Percentiles rank a stretch among this genome's conserved stretches.
phyloP scores from a whole-genome alignment of 176 grass and related monocot species.

The Alloteropsis semialata region DNA sequence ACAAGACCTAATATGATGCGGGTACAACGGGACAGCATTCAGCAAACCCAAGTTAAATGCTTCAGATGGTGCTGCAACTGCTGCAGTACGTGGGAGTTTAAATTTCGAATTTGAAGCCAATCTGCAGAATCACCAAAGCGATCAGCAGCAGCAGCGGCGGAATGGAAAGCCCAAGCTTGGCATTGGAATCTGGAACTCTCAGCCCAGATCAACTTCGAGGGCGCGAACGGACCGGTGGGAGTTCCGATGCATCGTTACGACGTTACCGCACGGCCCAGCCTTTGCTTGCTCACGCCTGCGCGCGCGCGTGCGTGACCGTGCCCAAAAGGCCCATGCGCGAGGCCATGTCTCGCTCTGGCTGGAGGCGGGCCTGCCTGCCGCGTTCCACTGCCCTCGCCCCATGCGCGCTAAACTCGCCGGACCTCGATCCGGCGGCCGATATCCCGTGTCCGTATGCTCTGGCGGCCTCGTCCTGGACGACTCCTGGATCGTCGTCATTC shows the following conservation, averaged over 20 bases:
- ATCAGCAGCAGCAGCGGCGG: background rate
- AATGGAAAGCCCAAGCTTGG: background rate
- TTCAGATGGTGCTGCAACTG: background rate
- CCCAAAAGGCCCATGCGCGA: constrained; percentile 1
- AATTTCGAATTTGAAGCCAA: constrained; percentile 28
- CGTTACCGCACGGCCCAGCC: background rate
- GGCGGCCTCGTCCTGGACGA: background rate
- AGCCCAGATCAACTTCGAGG: background rate
- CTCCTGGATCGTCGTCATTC: too few relatives aligned
- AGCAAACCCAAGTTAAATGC: background rate
- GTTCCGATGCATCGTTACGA: constrained; percentile 16
- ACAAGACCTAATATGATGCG: background rate
- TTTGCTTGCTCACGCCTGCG: constrained; percentile 1
- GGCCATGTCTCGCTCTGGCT: background rate
- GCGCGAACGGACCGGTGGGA: background rate
- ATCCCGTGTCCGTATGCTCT: background rate
- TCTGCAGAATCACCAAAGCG: background rate
- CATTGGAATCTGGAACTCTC: constrained; percentile 6
- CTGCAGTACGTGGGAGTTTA: background rate
- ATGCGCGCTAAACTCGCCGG: background rate
- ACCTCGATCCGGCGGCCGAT: background rate
- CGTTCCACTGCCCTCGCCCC: constrained; percentile 5
- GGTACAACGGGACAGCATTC: background rate
- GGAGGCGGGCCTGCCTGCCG: background rate
- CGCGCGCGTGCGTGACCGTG: background rate